Percentiles rank a stretch among this genome's conserved stretches.
These are phyloP conservation scores for Cyberlindnera xylosilytica DNA, from an alignment of 805 yeast genomes.

Conservation along the genomic window DNA sequence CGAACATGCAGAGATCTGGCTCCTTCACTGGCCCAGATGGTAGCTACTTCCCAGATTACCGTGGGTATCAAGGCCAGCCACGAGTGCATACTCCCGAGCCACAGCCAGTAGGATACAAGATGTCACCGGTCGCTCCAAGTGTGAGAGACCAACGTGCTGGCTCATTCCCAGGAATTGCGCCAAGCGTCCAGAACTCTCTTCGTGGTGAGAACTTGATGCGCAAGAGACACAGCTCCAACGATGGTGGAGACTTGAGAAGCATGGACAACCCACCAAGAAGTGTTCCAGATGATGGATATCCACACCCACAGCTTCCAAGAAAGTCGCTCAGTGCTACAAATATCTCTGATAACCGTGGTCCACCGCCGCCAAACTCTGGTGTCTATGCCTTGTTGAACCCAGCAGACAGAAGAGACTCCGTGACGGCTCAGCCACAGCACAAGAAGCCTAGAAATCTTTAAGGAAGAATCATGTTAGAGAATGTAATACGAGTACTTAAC, in stretches of 20 bases:
- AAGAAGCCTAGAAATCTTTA: constrained; percentile 14
- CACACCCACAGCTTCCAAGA: constrained; percentile 12
- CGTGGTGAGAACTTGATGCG: constrained; percentile 16
- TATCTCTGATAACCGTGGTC: constrained; percentile 6
- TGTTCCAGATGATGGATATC: constrained; percentile 15
- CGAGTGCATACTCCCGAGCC: constrained; percentile 18
- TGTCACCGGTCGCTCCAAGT: constrained; percentile 8
- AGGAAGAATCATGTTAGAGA: not conserved
- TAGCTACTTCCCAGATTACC: constrained; percentile 24
- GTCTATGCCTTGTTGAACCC: constrained; percentile 28
- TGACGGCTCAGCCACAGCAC: constrained; percentile 9
- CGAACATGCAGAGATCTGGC: constrained; percentile 11
- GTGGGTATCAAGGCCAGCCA: constrained; percentile 7
- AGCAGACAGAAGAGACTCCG: constrained; percentile 22
- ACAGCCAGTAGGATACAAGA: constrained; percentile 7
- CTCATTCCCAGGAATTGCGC: constrained; percentile 22
- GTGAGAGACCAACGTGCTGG: constrained; percentile 23
- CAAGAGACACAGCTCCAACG: constrained; percentile 26
- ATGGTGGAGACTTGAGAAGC: constrained; percentile 13
- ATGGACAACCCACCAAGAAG: constrained; percentile 26
- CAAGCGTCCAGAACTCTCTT: constrained; percentile 16
- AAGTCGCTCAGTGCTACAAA: constrained; percentile 19
- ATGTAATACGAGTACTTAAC: too few relatives aligned
- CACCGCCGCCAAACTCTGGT: constrained; percentile 16
- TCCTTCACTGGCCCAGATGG: constrained; percentile 19